phyloP scores from a whole-genome alignment of 805 yeast species.

The Candida morakotiae region DNA sequence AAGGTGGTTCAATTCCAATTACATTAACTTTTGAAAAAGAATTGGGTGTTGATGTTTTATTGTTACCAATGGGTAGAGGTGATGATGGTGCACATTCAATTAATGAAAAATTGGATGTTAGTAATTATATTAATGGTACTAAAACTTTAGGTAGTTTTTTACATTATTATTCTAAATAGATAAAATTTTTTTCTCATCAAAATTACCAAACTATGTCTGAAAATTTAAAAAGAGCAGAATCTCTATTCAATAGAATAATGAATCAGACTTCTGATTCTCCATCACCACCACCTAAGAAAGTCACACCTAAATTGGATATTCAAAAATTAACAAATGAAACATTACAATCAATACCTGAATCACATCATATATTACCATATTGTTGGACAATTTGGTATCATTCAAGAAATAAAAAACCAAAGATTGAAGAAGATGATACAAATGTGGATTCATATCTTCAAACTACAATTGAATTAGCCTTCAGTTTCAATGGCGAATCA shows the following conservation, averaged over 20 bases:
- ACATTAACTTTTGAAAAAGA: slow-evolving; percentile 89
- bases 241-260: slow-evolving; percentile 43
- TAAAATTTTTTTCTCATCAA: not conserved
- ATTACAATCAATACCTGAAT: slow-evolving; percentile 19
- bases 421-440: slow-evolving; percentile 11
- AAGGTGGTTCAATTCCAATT: slow-evolving; percentile 98
- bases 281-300: slow-evolving; percentile 1
- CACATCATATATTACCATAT: slow-evolving; percentile 40
- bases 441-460: slow-evolving; percentile 44
- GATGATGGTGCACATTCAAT: slow-evolving; percentile 99
- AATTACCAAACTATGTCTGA: slow-evolving; percentile 44
- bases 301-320: slow-evolving; percentile 32
- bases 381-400: slow-evolving; percentile 52
- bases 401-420: slow-evolving; percentile 25
- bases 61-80: slow-evolving; percentile 97
- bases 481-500: slow-evolving; percentile 19
- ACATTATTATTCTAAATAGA: slow-evolving; percentile 61
- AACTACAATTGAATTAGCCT: slow-evolving; percentile 41
- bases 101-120: slow-evolving; percentile 86
- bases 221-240: slow-evolving; percentile 44
- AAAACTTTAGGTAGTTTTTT: slow-evolving; percentile 91
- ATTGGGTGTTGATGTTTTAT: slow-evolving; percentile 77
- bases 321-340: slow-evolving; percentile 30
- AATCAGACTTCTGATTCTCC: slow-evolving; percentile 25
- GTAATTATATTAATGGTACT: slow-evolving; percentile 89